Conservation (phyloP, 176 grass and related monocot genomes). For the Avena eriantha region DNA sequence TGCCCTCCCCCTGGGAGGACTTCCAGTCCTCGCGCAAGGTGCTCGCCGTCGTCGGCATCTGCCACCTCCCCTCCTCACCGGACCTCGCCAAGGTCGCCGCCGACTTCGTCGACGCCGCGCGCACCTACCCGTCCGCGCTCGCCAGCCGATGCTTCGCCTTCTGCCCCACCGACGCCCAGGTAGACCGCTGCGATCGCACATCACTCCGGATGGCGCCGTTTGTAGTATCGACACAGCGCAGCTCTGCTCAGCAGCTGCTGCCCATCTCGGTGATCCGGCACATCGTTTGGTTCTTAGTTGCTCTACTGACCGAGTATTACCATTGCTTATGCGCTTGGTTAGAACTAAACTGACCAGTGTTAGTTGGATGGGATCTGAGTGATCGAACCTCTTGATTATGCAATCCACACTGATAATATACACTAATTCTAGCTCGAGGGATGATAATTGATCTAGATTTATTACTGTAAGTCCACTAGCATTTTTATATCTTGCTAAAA, state of each 20-base stretch:
- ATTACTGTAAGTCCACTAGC: background rate
- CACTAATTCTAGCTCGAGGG: constrained; percentile 8
- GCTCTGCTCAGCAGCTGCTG: background rate
- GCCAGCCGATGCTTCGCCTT: constrained; percentile 87
- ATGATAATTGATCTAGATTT: background rate
- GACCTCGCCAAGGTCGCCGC: constrained; percentile 69
- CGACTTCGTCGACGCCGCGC: constrained; percentile 62
- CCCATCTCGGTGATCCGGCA: constrained; percentile 16
- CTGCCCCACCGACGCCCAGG: constrained; percentile 88
- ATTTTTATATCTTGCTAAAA: constrained; percentile 10
- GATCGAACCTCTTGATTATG: constrained; percentile 1
- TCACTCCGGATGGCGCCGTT: constrained; percentile 8
- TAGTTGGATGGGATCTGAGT: constrained; percentile 44
- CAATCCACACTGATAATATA: constrained; percentile 15
- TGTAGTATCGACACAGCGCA: background rate
- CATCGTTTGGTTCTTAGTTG: constrained; percentile 22
- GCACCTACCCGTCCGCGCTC: constrained; percentile 70
- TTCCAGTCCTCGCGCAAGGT: constrained; percentile 99
- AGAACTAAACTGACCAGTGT: background rate
- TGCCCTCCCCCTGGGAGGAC: constrained; percentile 94
- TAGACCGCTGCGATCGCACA: constrained; percentile 28
- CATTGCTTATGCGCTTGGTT: constrained; percentile 2
- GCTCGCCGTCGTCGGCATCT: constrained; percentile 88
- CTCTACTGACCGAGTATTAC: background rate
- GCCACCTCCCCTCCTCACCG: constrained; percentile 75